Evolutionary conservation across 345 rosid genomes (phyloP).

Genomic region (Garcia nutans): DNA sequence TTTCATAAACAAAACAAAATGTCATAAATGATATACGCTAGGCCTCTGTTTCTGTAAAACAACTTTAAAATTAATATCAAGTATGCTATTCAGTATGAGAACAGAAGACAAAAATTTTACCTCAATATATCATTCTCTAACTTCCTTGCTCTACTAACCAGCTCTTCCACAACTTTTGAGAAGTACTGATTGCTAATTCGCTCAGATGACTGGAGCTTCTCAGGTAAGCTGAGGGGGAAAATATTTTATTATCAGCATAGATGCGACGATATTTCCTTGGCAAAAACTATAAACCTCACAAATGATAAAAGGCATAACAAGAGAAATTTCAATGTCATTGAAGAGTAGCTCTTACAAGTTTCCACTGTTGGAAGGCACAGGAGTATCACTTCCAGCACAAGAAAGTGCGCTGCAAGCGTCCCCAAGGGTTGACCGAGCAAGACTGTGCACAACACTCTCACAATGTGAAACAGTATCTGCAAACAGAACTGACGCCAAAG

Average conservation of each 20-base stretch:
- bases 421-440: slow-evolving; percentile 60
- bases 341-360: slow-evolving; percentile 50
- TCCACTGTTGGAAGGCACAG: slow-evolving; percentile 31
- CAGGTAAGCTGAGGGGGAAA: slow-evolving; percentile 36
- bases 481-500: slow-evolving; percentile 53
- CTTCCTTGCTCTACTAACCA: slow-evolving; percentile 48
- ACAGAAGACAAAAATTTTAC: slow-evolving; percentile 30
- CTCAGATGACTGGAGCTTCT: slow-evolving; percentile 40
- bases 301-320: background rate
- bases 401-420: slow-evolving; percentile 60
- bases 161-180: slow-evolving; percentile 61
- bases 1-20: background rate
- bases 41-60: background rate
- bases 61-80: background rate
- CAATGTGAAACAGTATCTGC: slow-evolving; percentile 46
- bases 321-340: slow-evolving; percentile 8
- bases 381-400: slow-evolving; percentile 31
- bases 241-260: background rate
- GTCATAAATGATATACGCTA: background rate
- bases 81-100: background rate
- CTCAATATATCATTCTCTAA: slow-evolving; percentile 61
- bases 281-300: background rate
- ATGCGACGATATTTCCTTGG: background rate
- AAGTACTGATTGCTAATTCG: slow-evolving; percentile 50
- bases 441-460: slow-evolving; percentile 50